Conservation (phyloP, 208 protist species). For the Acanthamoeba sp. region DNA sequence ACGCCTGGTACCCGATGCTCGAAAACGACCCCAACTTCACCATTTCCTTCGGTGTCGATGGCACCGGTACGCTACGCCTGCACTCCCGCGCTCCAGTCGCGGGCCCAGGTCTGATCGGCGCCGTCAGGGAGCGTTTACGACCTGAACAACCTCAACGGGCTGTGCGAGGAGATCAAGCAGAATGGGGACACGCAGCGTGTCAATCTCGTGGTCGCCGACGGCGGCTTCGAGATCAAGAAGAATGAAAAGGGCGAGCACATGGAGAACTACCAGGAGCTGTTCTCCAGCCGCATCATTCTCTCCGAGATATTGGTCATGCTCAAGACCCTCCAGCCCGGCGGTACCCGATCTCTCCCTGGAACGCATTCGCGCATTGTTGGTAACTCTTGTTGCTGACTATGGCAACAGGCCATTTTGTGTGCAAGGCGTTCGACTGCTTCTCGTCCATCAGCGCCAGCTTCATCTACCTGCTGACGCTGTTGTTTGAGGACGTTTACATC, state of each 20-base stretch:
- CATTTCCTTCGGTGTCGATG: constrained; percentile 91
- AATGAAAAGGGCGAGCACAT: constrained; percentile 82
- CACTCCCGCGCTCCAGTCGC: not conserved
- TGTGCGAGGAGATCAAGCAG: constrained; percentile 85
- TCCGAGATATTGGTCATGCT: constrained; percentile 92
- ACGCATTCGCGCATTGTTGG: not conserved
- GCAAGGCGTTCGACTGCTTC: constrained; percentile 95
- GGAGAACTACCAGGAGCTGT: constrained; percentile 90
- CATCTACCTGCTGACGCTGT: constrained; percentile 91
- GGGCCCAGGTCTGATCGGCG: too few species aligned
- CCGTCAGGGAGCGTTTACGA: constrained; percentile 92
- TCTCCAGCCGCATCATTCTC: constrained; percentile 92
- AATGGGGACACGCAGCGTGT: constrained; percentile 75
- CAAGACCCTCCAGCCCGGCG: constrained; percentile 88
- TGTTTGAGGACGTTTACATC: constrained; percentile 92
- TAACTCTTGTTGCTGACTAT: not conserved
- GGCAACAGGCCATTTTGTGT: constrained; percentile 85
- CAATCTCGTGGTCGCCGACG: constrained; percentile 93
- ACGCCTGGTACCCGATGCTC: constrained; percentile 93
- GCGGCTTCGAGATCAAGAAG: constrained; percentile 91
- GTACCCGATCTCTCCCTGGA: constrained; percentile 76
- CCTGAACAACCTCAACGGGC: constrained; percentile 91
- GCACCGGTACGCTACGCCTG: constrained; percentile 66
- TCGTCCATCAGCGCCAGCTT: constrained; percentile 90
- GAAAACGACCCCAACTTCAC: constrained; percentile 86